Evolutionary conservation across 164 flowering plant genomes (phyloP).

Genomic region (Sedum album): DNA sequence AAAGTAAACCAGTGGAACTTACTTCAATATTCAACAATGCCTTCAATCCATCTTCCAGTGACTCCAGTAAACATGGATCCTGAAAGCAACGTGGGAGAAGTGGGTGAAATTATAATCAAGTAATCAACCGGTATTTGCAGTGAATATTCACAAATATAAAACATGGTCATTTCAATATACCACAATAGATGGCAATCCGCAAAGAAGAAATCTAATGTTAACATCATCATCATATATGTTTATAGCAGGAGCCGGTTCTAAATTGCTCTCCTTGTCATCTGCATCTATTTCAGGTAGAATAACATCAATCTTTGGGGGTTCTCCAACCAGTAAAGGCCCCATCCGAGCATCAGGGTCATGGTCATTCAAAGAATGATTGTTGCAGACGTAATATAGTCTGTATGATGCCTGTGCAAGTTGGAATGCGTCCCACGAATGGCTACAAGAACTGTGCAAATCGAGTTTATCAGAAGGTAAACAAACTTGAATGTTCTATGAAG

Average conservation of each 20-base stretch:
- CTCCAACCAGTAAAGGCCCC: constrained; percentile 78
- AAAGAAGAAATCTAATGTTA: constrained; percentile 74
- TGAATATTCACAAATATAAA: background rate
- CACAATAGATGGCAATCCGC: constrained; percentile 62
- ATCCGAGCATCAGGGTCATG: constrained; percentile 4
- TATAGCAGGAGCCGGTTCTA: constrained; percentile 39
- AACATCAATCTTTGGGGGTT: constrained; percentile 60
- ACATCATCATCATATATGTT: constrained; percentile 88
- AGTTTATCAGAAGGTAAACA: background rate
- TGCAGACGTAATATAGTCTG: constrained; percentile 61
- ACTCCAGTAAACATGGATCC: constrained; percentile 70
- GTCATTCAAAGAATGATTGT: constrained; percentile 20
- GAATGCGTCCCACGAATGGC: constrained; percentile 96
- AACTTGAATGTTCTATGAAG: background rate
- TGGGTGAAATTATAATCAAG: background rate
- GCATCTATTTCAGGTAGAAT: constrained; percentile 40
- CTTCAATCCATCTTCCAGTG: constrained; percentile 90
- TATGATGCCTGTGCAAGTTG: constrained; percentile 90
- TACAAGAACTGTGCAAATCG: constrained; percentile 50
- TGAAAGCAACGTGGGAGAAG: constrained; percentile 21
- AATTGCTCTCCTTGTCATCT: constrained; percentile 50
- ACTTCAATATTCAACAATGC: constrained; percentile 91
- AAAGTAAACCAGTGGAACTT: constrained; percentile 21
- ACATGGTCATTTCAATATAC: constrained; percentile 20
- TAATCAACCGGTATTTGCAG: background rate